phyloP scores from a whole-genome alignment of 306 rosid genomes.

The Pyrus betulifolia region DNA sequence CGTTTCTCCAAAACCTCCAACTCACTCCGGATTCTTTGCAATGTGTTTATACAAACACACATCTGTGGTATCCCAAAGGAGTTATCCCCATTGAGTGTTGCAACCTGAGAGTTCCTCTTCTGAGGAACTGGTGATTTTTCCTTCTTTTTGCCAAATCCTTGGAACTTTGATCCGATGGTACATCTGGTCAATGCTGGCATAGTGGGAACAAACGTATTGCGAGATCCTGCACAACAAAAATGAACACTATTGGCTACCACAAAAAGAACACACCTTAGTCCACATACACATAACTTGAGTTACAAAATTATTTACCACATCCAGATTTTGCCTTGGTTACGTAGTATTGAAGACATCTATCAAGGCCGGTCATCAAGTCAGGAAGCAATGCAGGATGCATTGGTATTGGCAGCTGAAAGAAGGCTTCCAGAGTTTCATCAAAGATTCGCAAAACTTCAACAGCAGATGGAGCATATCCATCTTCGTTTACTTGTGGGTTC shows the following conservation, averaged over 20 bases:
- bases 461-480: constrained; percentile 88
- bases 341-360: constrained; percentile 85
- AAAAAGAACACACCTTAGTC: constrained; percentile 4
- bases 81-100: constrained; percentile 72
- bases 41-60: constrained; percentile 78
- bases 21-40: constrained; percentile 78
- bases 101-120: constrained; percentile 83
- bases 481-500: constrained; percentile 63
- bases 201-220: constrained; percentile 74
- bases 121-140: constrained; percentile 78
- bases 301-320: constrained; percentile 54
- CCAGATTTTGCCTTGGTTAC: constrained; percentile 76
- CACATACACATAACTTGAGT: constrained; percentile 2
- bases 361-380: constrained; percentile 84
- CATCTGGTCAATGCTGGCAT: constrained; percentile 94
- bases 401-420: constrained; percentile 88
- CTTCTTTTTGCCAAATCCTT: constrained; percentile 95
- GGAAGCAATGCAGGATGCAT: constrained; percentile 98
- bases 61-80: constrained; percentile 69
- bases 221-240: constrained; percentile 58
- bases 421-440: constrained; percentile 89
- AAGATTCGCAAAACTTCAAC: constrained; percentile 77
- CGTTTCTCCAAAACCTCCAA: constrained; percentile 85
- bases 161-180: constrained; percentile 73
- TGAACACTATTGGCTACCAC: constrained; percentile 18